phyloP scores from a whole-genome alignment of 164 flowering plant species.

The Nymphaea thermarum region DNA sequence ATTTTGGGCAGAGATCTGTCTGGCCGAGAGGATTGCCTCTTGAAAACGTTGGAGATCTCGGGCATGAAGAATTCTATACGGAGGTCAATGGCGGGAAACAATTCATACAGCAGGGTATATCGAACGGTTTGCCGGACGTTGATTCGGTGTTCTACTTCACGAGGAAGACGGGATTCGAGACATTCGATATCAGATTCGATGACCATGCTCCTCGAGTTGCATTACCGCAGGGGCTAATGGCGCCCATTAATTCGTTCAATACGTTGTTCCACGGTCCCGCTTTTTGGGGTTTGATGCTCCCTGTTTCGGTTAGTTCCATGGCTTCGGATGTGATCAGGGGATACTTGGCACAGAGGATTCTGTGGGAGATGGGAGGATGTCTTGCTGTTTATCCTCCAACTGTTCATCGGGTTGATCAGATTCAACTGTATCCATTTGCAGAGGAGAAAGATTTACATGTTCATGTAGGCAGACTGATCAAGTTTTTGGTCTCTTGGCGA shows the following conservation, averaged over 20 bases:
- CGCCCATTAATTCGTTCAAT: constrained; percentile 85
- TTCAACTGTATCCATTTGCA: constrained; percentile 79
- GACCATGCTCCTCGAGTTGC: constrained; percentile 87
- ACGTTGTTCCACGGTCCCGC: constrained; percentile 84
- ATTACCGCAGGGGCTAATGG: constrained; percentile 90
- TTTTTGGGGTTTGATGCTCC: constrained; percentile 96
- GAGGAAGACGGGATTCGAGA: constrained; percentile 63
- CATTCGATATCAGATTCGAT: constrained; percentile 83
- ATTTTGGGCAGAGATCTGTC: constrained; percentile 94
- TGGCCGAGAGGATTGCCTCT: constrained; percentile 98
- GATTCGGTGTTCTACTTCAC: constrained; percentile 98
- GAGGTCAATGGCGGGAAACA: constrained; percentile 87
- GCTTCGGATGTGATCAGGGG: constrained; percentile 96
- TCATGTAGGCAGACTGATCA: constrained; percentile 74
- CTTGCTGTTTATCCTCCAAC: constrained; percentile 96
- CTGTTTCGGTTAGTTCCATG: constrained; percentile 92
- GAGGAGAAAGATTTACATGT: constrained; percentile 99
- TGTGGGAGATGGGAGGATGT: constrained; percentile 94
- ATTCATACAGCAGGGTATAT: constrained; percentile 89
- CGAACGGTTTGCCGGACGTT: constrained; percentile 94
- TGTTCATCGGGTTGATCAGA: constrained; percentile 54
- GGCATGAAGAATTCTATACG: constrained; percentile 84
- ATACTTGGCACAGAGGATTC: constrained; percentile 79
- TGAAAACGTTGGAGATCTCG: constrained; percentile 83
- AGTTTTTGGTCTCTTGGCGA: constrained; percentile 79